Evolutionary conservation across 73 alveolate species (phyloP).

Genomic region (Breviolum minutum): DNA sequence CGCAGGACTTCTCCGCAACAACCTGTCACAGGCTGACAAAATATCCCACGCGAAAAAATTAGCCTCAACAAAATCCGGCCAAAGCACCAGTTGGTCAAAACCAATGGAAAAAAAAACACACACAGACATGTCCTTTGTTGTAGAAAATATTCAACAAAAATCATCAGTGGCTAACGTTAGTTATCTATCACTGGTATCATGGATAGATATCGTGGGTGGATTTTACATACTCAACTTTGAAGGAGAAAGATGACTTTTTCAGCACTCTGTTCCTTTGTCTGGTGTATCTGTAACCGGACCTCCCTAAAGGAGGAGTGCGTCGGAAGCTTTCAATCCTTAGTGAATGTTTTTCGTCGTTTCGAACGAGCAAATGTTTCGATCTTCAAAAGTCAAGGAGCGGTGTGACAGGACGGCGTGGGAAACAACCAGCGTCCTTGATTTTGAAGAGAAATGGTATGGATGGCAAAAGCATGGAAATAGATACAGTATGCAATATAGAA

Average conservation of each 20-base stretch:
- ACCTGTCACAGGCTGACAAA: not conserved
- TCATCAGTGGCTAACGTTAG: not conserved
- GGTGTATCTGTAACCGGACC: not conserved
- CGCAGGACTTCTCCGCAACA: conserved; percentile 18
- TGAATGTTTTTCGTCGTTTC: not conserved
- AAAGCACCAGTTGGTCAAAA: not conserved
- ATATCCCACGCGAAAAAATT: not conserved
- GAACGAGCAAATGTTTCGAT: not conserved
- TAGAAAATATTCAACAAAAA: not conserved
- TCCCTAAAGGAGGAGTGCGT: conserved; percentile 63
- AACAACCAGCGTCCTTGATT: conserved; percentile 65
- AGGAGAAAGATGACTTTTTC: not conserved
- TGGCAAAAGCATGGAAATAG: not conserved
- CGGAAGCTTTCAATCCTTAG: conserved; percentile 27
- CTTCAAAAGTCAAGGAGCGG: conserved; percentile 40
- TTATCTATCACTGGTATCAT: not conserved
- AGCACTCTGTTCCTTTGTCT: not conserved
- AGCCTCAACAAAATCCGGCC: not conserved
- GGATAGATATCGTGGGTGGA: not conserved
- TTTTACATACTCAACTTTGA: not conserved
- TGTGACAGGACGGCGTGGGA: conserved; percentile 44
- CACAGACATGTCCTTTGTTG: not conserved
- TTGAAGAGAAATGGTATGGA: not conserved
- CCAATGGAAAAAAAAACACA: not conserved
- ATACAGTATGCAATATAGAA: no score